Conservation (phyloP, 2,329 filamentous ascomycete species). For the Phialophora verrucosa region DNA sequence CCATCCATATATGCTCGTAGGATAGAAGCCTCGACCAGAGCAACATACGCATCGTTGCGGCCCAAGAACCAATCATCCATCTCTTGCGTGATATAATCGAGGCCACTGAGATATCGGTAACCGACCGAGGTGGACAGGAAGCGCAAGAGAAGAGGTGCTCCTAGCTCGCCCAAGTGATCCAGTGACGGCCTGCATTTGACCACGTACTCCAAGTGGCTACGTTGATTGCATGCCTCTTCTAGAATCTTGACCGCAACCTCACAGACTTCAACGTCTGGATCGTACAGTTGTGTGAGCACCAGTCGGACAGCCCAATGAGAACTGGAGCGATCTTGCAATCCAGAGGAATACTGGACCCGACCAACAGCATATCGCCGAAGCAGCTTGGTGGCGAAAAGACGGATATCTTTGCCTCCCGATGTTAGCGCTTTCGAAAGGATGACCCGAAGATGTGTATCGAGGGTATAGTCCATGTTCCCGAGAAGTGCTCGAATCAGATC, state of each 20-base stretch:
- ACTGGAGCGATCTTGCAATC: conserved; percentile 59
- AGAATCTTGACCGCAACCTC: conserved; percentile 95
- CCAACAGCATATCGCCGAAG: conserved; percentile 82
- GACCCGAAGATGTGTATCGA: conserved; percentile 87
- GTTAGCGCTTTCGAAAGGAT: conserved; percentile 93
- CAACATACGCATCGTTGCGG: conserved; percentile 94
- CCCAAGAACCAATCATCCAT: conserved; percentile 99
- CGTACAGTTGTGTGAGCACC: conserved; percentile 97
- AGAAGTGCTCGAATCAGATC: conserved; percentile 89
- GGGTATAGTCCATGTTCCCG: conserved; percentile 87
- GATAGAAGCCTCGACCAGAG: conserved; percentile 92
- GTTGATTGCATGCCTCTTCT: conserved; percentile 95
- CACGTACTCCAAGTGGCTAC: conserved; percentile 89
- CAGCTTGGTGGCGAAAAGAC: conserved; percentile 85
- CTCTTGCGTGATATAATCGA: conserved; percentile 98
- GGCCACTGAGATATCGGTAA: conserved; percentile 93
- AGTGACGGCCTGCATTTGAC: conserved; percentile 93
- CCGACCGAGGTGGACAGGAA: conserved; percentile 96
- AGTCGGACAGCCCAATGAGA: conserved; percentile 96
- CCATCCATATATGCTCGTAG: conserved; percentile 75
- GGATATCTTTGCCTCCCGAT: conserved; percentile 85
- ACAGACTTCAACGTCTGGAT: conserved; percentile 95
- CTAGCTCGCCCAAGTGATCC: conserved; percentile 95
- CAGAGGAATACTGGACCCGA: conserved; percentile 51
- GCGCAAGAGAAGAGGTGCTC: conserved; percentile 85